These are phyloP conservation scores for Setaria italica DNA, from an alignment of 202 grass and related monocot species.

Conservation along the genomic window DNA sequence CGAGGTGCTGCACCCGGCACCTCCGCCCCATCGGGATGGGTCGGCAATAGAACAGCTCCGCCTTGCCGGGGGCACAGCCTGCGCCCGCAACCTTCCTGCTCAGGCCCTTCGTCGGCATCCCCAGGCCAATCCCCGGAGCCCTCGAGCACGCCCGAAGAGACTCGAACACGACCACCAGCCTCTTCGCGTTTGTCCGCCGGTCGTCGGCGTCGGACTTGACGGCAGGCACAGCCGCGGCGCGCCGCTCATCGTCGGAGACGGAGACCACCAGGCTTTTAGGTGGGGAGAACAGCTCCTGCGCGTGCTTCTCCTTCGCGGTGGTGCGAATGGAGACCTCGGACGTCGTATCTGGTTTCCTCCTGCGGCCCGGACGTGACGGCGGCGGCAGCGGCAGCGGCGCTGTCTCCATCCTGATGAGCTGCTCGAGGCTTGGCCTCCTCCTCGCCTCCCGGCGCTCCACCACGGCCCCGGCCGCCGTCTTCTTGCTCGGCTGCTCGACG, in stretches of 20 bases:
- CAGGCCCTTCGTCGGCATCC: not conserved
- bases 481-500: not conserved
- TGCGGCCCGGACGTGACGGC: not conserved
- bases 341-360: not conserved
- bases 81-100: constrained; percentile 13
- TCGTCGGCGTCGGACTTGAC: not conserved
- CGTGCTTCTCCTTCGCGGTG: not conserved
- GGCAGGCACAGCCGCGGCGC: not conserved
- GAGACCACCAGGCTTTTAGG: not conserved
- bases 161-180: constrained; percentile 15
- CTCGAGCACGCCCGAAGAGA: constrained; percentile 13
- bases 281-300: not conserved
- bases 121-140: not conserved
- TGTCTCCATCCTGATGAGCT: constrained; percentile 48
- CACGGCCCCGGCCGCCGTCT: too few species aligned
- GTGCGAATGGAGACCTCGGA: not conserved
- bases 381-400: not conserved
- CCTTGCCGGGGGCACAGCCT: not conserved
- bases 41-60: constrained; percentile 52
- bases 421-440: constrained; percentile 44
- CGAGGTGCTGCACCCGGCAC: constrained; percentile 53
- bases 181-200: not conserved
- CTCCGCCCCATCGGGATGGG: constrained; percentile 54
- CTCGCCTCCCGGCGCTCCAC: not conserved
- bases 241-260: not conserved